phyloP scores from a whole-genome alignment of 140 eudicot genomes.

The Anethum foeniculum region DNA sequence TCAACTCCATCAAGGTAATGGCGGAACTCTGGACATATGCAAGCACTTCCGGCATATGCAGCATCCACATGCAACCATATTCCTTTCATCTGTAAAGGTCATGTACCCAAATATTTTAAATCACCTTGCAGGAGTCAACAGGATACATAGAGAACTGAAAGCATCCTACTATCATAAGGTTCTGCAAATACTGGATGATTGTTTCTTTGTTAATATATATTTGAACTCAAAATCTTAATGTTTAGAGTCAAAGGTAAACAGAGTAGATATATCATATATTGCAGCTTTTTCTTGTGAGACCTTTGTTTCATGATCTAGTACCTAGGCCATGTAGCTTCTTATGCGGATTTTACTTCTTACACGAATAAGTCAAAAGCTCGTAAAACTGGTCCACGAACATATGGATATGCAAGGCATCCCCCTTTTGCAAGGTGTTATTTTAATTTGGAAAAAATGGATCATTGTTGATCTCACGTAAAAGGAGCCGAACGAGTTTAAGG shows the following conservation, averaged over 20 bases:
- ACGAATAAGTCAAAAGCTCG: background rate
- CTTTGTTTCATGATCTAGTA: background rate
- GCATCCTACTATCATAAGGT: background rate
- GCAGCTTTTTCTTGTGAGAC: conserved; percentile 7
- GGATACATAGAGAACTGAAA: background rate
- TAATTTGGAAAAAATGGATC: background rate
- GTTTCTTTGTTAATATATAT: background rate
- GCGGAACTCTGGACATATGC: conserved; percentile 84
- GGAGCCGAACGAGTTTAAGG: background rate
- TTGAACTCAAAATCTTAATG: background rate
- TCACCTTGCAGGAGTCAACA: conserved; percentile 1
- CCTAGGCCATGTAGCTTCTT: background rate
- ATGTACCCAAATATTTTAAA: background rate
- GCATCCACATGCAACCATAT: conserved; percentile 98
- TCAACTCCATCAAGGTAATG: conserved; percentile 79
- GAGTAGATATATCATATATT: background rate
- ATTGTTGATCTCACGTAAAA: background rate
- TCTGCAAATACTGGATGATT: background rate
- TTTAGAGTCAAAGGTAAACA: background rate
- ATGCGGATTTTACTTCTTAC: background rate
- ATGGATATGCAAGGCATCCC: background rate
- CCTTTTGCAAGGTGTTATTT: background rate
- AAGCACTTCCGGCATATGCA: conserved; percentile 98
- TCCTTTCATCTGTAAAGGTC: conserved; percentile 49
- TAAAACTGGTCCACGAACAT: background rate